Evolutionary conservation across 2,329 filamentous ascomycete species (phyloP).

Genomic region (Aspergillus nomiae): DNA sequence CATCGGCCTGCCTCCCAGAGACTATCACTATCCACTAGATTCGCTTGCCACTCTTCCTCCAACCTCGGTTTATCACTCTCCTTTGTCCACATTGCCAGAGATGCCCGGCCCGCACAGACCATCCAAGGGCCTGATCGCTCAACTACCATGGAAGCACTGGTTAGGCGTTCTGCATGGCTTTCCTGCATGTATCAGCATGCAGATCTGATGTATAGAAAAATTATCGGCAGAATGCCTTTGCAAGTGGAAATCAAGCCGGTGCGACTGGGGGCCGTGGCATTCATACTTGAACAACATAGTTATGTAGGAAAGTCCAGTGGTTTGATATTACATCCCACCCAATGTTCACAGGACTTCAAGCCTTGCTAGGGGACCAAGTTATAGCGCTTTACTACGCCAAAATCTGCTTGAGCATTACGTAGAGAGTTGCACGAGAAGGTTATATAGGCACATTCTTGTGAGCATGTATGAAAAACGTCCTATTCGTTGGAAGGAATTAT

Average conservation of each 20-base stretch:
- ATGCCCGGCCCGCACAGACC: not conserved
- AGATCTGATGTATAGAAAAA: not conserved
- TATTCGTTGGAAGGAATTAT: too few relatives aligned
- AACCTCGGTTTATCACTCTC: not conserved
- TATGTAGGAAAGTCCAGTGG: not conserved
- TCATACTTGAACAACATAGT: not conserved
- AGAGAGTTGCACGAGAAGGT: too few relatives aligned
- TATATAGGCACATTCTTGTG: too few relatives aligned
- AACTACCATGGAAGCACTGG: not conserved
- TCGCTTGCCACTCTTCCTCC: not conserved
- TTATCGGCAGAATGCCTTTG: not conserved
- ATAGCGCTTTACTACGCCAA: too few relatives aligned
- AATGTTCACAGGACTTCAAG: not conserved
- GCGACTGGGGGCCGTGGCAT: not conserved
- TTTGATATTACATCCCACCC: not conserved
- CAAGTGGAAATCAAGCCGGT: not conserved
- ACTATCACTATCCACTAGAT: not conserved
- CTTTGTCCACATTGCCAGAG: not conserved
- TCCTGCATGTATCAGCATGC: not conserved
- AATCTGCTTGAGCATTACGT: too few relatives aligned
- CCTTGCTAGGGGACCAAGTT: too few relatives aligned
- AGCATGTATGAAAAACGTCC: too few relatives aligned
- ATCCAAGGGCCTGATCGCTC: not conserved
- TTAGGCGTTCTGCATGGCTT: not conserved
- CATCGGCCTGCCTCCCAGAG: not conserved